Evolutionary conservation across 2,329 filamentous ascomycete genomes (phyloP), one percentile per base, ranked within the genome.

Genomic region (Cytospora chrysosperma): DNA sequence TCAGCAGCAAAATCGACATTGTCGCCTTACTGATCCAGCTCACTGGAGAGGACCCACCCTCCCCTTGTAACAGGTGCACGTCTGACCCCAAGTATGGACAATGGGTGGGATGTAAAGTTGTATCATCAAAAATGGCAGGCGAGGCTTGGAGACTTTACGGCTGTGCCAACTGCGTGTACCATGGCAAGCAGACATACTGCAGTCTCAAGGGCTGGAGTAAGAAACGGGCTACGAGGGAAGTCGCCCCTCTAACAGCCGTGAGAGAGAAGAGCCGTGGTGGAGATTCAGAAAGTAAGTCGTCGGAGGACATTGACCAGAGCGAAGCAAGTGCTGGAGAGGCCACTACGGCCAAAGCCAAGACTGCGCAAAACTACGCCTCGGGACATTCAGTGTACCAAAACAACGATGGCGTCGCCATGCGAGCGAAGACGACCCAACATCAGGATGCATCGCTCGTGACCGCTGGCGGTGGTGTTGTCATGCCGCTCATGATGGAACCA

Each of bases 181-280:
- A 54, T 21, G 55, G 61, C 26, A 62, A 27, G n/a, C 61, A 62
- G 55, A 58, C 61, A 52, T 54, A 43, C 6, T 62, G 61, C n/a
- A 62, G 34, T 37, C 55, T 62, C 47, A 62, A 58, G 34, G 2
- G 15, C 6, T 57, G 60, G 49, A 47, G 21, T 13, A 51, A 26
- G 47, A 5, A 40, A 12, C 56, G 34, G 24, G 30, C 47, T 5
- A 10, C 24, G 7, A 27, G 4, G 30, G 24, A 34, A 12, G 4
- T 9, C 15, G 17, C 3, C 30, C 7, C 26, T 12, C 10, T 17
- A 47, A 50, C 6, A 12, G 13, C 19, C 12, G 12, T 9, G 21
- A 30, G 5, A 13, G 10, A 19, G 19, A 17, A 32, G 50, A 19
- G 28, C 50, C 50, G n/a, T 5, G 43, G 13, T 47, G n/a, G 43